Base-by-base conservation (phyloP, 495 filamentous ascomycete genomes). In the Ramalina intermedia region DNA sequence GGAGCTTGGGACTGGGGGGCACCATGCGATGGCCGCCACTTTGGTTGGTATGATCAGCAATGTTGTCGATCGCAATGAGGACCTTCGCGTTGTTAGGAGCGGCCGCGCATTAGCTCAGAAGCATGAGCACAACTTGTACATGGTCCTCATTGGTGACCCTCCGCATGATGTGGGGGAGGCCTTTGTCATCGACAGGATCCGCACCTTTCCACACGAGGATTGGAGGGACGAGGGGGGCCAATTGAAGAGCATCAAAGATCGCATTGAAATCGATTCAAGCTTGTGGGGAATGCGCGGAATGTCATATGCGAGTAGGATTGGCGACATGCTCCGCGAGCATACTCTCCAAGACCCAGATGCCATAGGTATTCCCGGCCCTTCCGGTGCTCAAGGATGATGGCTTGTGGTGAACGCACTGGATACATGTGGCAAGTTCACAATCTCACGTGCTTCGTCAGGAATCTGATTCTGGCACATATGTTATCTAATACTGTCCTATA, bases 161-260 rank as follows among this genome's bases (percentile, higher is more conserved):
- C 49, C 38, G 37, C 21, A 49, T 41, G 20, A 26, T n/a, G 58
- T 61, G 36, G 61, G 55, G 4, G 61, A 62, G 11, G 61, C 61
- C 27, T 73, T 74, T 45, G 59, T 73, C 14, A 50, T 75, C 21
- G 65, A 70, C 54, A 65, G 60, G 13, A 62, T 75, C 13, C 63
- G 63, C 29, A 33, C 58, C 9, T 58, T 73, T 7, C 58, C 64
- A 5, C 51, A 59, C 12, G 47, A 58, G 3, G 62, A 63, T 20
- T 47, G 53, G 49, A 43, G 46, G 24, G 37, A 51, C 48, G 62
- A 71, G 2, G 41, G 55, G 18, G 65, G 62, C 43, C 65, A 62
- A 44, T 47, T 56, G 14, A 48, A 53, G 11, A 64, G 50, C 18
- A 55, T 74, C 24, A 55, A 54, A n/a, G 61, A 61, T 12, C 56